Evolutionary conservation across 1,284 basidiomycete genomes (phyloP).

Genomic region (Ceratorhiza oryzae-sativae): DNA sequence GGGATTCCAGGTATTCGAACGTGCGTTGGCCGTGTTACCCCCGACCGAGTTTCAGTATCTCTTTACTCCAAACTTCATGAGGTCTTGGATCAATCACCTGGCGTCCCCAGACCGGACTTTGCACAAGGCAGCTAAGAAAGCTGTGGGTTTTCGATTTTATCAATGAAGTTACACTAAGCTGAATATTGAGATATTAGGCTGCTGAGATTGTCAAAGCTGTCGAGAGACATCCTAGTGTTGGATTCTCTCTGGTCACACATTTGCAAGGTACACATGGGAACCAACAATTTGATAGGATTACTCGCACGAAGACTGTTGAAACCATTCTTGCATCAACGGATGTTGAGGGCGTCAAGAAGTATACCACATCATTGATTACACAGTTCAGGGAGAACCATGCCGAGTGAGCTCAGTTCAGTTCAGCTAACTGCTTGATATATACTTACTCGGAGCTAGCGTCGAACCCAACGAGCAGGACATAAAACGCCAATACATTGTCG

Average conservation of each 20-base stretch:
- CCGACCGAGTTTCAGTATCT: constrained; percentile 78
- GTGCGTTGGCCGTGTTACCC: constrained; percentile 74
- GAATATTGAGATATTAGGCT: constrained; percentile 56
- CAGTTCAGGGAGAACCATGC: constrained; percentile 60
- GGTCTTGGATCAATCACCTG: constrained; percentile 95
- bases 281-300: constrained; percentile 89
- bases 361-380: constrained; percentile 74
- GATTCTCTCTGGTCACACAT: constrained; percentile 86
- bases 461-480: constrained; percentile 44
- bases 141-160: constrained; percentile 66
- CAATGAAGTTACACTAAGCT: constrained; percentile 27
- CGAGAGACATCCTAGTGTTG: constrained; percentile 77
- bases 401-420: constrained; percentile 50
- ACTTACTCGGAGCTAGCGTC: not conserved
- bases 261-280: constrained; percentile 87
- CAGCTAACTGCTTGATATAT: too few relatives aligned
- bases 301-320: constrained; percentile 93
- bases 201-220: constrained; percentile 79
- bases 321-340: constrained; percentile 81
- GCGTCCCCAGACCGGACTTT: constrained; percentile 86
- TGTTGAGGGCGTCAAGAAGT: constrained; percentile 75
- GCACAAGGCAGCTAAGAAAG: constrained; percentile 85
- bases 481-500: constrained; percentile 79
- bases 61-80: constrained; percentile 96
- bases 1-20: constrained; percentile 93